Evolutionary conservation across 2,329 filamentous ascomycete genomes (phyloP), one percentile per base, ranked within the genome.

Genomic region (Colletotrichum kahawae): DNA sequence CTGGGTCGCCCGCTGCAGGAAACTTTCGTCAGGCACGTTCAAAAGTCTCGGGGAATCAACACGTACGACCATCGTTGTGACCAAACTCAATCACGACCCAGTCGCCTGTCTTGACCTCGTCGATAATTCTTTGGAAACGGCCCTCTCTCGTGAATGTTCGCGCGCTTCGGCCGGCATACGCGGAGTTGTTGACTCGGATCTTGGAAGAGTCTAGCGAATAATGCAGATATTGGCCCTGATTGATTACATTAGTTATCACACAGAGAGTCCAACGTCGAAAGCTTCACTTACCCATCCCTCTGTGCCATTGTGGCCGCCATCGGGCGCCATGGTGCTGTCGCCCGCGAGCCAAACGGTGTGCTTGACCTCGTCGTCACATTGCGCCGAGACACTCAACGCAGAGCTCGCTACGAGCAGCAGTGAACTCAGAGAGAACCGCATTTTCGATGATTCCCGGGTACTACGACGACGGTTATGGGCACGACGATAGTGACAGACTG

Each of bases 61-160:
- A 74, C 71, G 5, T n/a, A 71, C 71, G 71, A n/a, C 92, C 92
- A 77, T 94, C 93, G 78, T 95, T 95, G 85, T 94, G 93, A 0
- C 93, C 93, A 79, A 94, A 93, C 78, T 94, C 92, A 68, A 94
- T 93, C 63, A 94, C 86, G 1, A 94, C 92, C 82, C 90, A 92
- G 82, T 94, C 93, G 36, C 91, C 91, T 1, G 85, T 71, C 79
- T 88, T 78, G 24, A 93, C 85, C 3, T 85, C 79, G 54, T 87
- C 82, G 64, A 89, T 87, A 62, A 94, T 88, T 0, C 85, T 86
- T 14, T 87, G 82, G 84, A 94, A 95, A 12, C 91, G 90, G 6
- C 90, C 91, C 83, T 95, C 92, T 51, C 91, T 88, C 1, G 89
- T 93, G 82, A 88, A 95, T 29, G 91, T 93, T 63, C 93, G 89